Evolutionary conservation across 768 basidiomycete species (phyloP).

Genomic region (Glaciozyma antarctica): DNA sequence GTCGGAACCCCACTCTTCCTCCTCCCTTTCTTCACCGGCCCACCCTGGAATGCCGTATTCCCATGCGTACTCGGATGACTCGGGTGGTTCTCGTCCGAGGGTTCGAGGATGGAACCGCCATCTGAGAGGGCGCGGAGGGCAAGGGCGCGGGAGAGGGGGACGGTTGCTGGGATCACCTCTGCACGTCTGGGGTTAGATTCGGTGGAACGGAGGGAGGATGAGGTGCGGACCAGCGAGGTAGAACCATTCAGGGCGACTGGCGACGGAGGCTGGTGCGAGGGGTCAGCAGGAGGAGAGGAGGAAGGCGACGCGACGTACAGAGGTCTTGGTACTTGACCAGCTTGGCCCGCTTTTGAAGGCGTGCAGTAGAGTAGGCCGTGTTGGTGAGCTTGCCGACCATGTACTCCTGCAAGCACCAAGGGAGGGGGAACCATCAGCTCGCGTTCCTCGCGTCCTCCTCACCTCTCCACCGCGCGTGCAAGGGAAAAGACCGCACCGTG

Average conservation of each 20-base stretch:
- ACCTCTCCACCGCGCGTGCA: background rate
- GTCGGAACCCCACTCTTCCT: too few species aligned
- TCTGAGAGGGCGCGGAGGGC: background rate
- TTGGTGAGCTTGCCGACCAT: conserved; percentile 40
- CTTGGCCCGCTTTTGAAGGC: conserved; percentile 38
- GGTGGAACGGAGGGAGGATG: background rate
- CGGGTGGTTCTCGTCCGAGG: background rate
- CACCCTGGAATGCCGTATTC: too few species aligned
- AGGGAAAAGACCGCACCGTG: conserved; percentile 36
- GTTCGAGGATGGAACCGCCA: background rate
- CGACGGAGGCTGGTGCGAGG: background rate
- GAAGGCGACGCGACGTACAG: conserved; percentile 30
- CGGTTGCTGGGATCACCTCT: background rate
- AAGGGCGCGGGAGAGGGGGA: background rate
- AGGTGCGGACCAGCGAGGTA: background rate
- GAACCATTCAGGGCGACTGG: background rate
- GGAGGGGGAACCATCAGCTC: background rate
- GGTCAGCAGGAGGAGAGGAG: background rate
- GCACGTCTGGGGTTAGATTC: background rate
- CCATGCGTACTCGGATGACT: too few species aligned
- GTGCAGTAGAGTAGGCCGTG: conserved; percentile 38
- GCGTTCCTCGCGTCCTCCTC: background rate
- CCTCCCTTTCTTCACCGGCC: too few species aligned
- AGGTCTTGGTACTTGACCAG: conserved; percentile 40
- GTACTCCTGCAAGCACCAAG: conserved; percentile 37